Evolutionary conservation across 2,329 filamentous ascomycete genomes (phyloP).

Genomic region (Alternaria sp.): DNA sequence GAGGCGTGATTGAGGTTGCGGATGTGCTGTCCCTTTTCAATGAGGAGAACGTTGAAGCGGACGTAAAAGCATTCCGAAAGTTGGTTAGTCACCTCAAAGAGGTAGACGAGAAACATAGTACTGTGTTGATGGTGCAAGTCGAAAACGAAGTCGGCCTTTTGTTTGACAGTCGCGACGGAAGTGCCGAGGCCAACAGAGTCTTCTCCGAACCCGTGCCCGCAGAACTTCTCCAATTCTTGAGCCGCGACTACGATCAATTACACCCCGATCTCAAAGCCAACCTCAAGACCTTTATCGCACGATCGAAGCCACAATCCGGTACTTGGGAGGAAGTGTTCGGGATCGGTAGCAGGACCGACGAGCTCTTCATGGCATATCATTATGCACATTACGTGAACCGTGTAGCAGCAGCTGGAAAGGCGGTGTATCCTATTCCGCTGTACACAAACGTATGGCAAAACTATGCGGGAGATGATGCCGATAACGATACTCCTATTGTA

Average conservation of each 20-base stretch:
- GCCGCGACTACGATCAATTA: constrained; percentile 35
- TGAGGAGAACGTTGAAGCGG: constrained; percentile 41
- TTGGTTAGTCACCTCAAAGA: constrained; percentile 52
- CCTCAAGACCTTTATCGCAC: constrained; percentile 6
- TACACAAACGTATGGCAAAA: constrained; percentile 59
- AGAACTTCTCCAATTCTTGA: constrained; percentile 44
- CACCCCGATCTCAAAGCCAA: constrained; percentile 24
- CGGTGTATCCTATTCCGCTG: constrained; percentile 51
- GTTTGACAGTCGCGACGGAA: constrained; percentile 54
- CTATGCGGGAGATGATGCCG: constrained; percentile 27
- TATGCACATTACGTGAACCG: constrained; percentile 52
- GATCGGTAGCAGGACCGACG: constrained; percentile 45
- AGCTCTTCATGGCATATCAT: constrained; percentile 58
- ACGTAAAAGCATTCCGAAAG: constrained; percentile 49
- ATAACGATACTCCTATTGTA: constrained; percentile 44
- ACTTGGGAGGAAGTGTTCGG: constrained; percentile 53
- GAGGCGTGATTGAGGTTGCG: constrained; percentile 25
- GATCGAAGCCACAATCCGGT: constrained; percentile 13
- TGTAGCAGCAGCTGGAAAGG: constrained; percentile 52
- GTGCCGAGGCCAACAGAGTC: constrained; percentile 46
- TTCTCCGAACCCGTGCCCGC: constrained; percentile 50
- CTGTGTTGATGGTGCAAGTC: constrained; percentile 64
- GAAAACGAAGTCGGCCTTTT: constrained; percentile 62
- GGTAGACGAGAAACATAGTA: constrained; percentile 55
- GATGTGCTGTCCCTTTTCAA: constrained; percentile 43